Evolutionary conservation across 768 basidiomycete species (phyloP), one percentile per base, ranked within the genome.

Genomic region (Tephrocybe sp.): DNA sequence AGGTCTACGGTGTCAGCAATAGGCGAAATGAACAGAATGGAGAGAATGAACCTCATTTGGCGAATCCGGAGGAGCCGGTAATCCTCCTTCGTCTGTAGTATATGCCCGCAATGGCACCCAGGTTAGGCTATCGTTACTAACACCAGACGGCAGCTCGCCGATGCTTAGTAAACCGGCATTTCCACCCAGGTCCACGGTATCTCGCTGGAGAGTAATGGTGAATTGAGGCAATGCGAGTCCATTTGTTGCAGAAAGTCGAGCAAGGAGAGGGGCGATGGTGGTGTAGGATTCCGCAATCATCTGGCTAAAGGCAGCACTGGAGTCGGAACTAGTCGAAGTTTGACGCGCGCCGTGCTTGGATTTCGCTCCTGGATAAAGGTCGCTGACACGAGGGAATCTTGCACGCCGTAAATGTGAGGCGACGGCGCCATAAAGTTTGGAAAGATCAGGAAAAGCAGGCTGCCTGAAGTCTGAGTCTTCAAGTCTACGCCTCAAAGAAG

Each of bases 101-200:
- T 91, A 92, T 4, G 60, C 54, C 2, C 86, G 76, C 8, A 92
- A 69, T 2, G 77, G 73, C 0, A 78, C 80, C 88, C 87, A 91
- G 0, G 83, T 85, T 53, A 90, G 55, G 19, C 72, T 72, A 8
- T 74, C 70, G 6, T 69, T 68, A 7, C 64, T 54, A 2, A 87
- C 70, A 1, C 74, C 74, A 0, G 58, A 51, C 3, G 87, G 88
- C 6, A 89, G 69, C 44, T 76, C 79, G 4, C 89, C 89, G 18
- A 91, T 71, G 44, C 80, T 86, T 30, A 90, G 64, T 50, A 79
- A 63, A 2, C 88, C 87, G 12, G 74, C 67, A 49, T 87, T 86
- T 1, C 86, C 86, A 1, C 86, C 84, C n/a, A 86, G 68, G 31
- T 86, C 77, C 15, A 89, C 64, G 0, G 80, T 70, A 54, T 89